A percentile compares a stretch with the other conserved stretches of the same genome.
phyloP scores from a whole-genome alignment of 2,329 filamentous ascomycete genomes.

The Grosmannia serpens region DNA sequence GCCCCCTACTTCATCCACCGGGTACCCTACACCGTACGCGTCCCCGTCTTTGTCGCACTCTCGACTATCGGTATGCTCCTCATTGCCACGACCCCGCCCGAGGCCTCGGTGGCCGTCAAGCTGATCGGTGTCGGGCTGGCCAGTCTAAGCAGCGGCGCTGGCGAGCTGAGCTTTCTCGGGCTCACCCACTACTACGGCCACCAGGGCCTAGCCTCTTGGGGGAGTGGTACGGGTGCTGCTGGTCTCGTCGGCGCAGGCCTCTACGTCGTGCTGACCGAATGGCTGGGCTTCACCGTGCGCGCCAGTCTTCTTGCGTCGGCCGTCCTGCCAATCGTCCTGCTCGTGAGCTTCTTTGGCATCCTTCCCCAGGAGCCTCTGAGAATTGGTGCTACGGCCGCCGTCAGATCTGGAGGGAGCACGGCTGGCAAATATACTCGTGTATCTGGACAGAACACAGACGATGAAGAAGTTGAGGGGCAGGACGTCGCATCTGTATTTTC shows the following conservation, averaged over 20 bases:
- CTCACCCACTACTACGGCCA: conserved; percentile 89
- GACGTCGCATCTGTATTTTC: conserved; percentile 15
- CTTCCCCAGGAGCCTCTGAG: conserved; percentile 58
- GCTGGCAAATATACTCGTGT: neutral
- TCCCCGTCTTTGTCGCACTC: conserved; percentile 61
- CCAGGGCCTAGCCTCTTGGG: conserved; percentile 81
- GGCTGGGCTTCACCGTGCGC: conserved; percentile 61
- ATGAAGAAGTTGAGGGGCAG: conserved; percentile 20
- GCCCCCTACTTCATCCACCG: conserved; percentile 90
- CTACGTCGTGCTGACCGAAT: conserved; percentile 78
- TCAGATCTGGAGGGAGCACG: neutral
- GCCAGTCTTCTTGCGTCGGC: conserved; percentile 67
- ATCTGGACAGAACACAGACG: neutral
- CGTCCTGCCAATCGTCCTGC: conserved; percentile 69
- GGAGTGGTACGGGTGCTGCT: conserved; percentile 81
- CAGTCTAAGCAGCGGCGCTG: conserved; percentile 73
- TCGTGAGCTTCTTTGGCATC: conserved; percentile 73
- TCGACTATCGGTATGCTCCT: conserved; percentile 83
- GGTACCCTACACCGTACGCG: conserved; percentile 67
- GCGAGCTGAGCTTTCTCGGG: conserved; percentile 83
- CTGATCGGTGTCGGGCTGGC: conserved; percentile 75
- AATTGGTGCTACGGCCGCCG: conserved; percentile 12
- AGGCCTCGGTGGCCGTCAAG: conserved; percentile 57
- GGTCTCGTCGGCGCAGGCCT: conserved; percentile 77
- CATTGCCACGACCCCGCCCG: conserved; percentile 64